Base-by-base conservation (phyloP, 768 basidiomycete genomes). In the Terana coerulea region DNA sequence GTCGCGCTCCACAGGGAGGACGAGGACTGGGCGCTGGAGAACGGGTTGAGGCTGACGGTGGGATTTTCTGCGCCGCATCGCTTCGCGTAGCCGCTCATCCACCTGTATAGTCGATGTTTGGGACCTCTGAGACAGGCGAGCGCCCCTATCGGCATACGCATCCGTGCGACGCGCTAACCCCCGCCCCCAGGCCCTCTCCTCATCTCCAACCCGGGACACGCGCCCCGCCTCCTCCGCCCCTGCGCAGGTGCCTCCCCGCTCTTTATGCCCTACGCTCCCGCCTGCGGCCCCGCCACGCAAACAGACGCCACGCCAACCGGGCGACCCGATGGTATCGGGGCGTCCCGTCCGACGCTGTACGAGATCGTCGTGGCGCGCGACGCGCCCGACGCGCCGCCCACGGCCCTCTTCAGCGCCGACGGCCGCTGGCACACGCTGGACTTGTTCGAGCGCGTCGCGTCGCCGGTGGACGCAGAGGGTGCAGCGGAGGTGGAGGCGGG, bases 351-450 rank as follows among this genome's bases (percentile, higher is more conserved):
- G 6, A 25, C 46, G 24, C 29, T 59, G 37, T 54, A 47, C 55
- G 58, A 59, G 30, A 19, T 53, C 22, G 49, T 51, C 31, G 47
- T 56, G 9, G 41, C 51, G 4, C 28, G 44, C 1, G 40, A 12
- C 30, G 55, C 47, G 21, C 47, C 51, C 21, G 58, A 61, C 45
- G 54, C 58, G 28, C 60, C 62, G 3, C 58, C 59, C 22, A 42
- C 52, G 9, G 41, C 55, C 22, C 29, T 63, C n/a, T 37, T 52
- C 34, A 45, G 34, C 8, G 29, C 43, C 8, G 59, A 58, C 40
- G 53, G 54, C 22, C 35, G 35, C 10, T 59, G 57, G 47, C 59
- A 60, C 46, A 57, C 59, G 4, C 48, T 50, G n/a, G 61, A 63
- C 41, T 47, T 63, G 5, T 61, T 63, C 49, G 56, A 55, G 42